Base-by-base conservation (phyloP, 1,139 yeast species). In the Blastobotrys proliferans region DNA sequence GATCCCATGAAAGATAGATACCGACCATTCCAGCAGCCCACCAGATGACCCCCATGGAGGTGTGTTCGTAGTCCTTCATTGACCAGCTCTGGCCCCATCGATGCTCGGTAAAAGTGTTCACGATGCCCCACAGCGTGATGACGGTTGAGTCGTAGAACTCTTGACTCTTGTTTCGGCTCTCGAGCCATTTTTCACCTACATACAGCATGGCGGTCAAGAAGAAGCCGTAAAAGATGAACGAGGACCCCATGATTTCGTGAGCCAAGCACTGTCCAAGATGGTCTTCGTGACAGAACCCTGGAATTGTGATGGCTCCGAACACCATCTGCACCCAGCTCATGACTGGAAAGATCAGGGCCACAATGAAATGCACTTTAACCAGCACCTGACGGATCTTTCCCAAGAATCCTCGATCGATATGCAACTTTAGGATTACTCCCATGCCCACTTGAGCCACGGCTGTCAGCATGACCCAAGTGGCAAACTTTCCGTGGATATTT, bases 21-120 rank as follows among this genome's bases (percentile, higher is more conserved):
- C 97, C 97, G 18, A 87, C 66, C 52, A 87, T 68, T 1, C 97
- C 97, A 39, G 95, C 94, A 45, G 87, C 78, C 94, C 96, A 88
- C 95, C 97, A 90, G 31, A 90, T 74, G 46, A 90, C 83, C 2
- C 97, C 97, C 95, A 90, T 87, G 21, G 94, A 77, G 0, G 97
- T 87, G 63, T 88, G 97, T 65, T 88, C 96, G 61, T 82, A 86
- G 42, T 66, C 70, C 24, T 95, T 94, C 71, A 85, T 94, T 39
- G 76, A 73, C 97, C 97, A 90, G 8, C 71, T 76, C 58, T 86
- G 92, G 27, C 95, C 95, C 97, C 97, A 88, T 50, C 97, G 70
- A 62, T 90, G 97, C 62, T 90, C 97, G 1, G 97, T 90, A 62
- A 90, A 90, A 0, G 97, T 87, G 62, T 90, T 90, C 48, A 90